Conservation (phyloP, 2,329 filamentous ascomycete species). For the Alternaria sp. region DNA sequence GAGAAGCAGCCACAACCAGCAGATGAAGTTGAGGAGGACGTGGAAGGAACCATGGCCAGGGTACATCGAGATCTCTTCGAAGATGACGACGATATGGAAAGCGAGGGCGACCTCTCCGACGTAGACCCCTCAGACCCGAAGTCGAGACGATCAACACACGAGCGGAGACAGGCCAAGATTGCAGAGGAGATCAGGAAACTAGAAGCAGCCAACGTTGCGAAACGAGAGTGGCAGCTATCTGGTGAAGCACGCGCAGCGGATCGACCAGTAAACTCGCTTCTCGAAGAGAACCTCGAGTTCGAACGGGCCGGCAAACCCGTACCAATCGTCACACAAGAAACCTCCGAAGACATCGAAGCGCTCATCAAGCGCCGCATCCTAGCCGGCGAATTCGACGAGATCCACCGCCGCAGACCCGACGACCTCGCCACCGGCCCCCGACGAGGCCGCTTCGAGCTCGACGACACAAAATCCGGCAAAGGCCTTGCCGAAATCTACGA, state of each 20-base stretch:
- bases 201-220: slow-evolving; percentile 86
- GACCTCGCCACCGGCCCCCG: slow-evolving; percentile 68
- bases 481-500: slow-evolving; percentile 93
- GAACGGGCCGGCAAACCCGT: slow-evolving; percentile 94
- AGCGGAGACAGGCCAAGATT: slow-evolving; percentile 84
- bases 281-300: slow-evolving; percentile 95
- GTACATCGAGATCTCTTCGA: slow-evolving; percentile 92
- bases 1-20: slow-evolving; percentile 29
- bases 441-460: slow-evolving; percentile 78
- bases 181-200: slow-evolving; percentile 89
- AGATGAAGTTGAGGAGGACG: slow-evolving; percentile 61
- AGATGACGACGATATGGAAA: slow-evolving; percentile 66
- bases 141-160: slow-evolving; percentile 81
- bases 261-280: slow-evolving; percentile 86
- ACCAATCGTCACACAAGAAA: slow-evolving; percentile 88
- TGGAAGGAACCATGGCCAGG: slow-evolving; percentile 83
- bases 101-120: slow-evolving; percentile 64
- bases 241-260: slow-evolving; percentile 86
- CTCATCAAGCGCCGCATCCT: slow-evolving; percentile 94
- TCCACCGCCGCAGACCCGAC: slow-evolving; percentile 80
- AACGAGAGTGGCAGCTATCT: slow-evolving; percentile 86
- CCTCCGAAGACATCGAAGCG: slow-evolving; percentile 89
- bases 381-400: slow-evolving; percentile 89
- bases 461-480: slow-evolving; percentile 86
- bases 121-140: slow-evolving; percentile 71